A percentile compares a stretch with the other conserved stretches of the same genome.
Conservation (phyloP, 2,329 filamentous ascomycete genomes). For the Dactylellina haptotyla region DNA sequence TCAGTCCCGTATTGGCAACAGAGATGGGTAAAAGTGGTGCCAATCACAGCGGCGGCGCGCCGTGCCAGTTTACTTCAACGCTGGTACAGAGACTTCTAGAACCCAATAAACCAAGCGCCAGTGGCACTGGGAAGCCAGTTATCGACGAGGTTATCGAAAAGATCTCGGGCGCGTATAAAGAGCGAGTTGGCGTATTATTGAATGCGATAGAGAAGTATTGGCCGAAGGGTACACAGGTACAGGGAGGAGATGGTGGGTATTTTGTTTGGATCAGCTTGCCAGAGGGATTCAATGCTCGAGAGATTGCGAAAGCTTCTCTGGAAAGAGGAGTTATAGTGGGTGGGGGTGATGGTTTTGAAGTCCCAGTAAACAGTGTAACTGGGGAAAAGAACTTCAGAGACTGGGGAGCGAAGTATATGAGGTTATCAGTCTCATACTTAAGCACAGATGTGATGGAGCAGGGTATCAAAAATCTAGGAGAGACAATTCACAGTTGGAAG, state of each 20-base stretch:
- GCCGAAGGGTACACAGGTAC: slow-evolving; percentile 70
- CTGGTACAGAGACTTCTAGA: slow-evolving; percentile 67
- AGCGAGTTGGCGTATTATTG: slow-evolving; percentile 68
- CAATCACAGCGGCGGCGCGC: slow-evolving; percentile 69
- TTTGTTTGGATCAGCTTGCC: slow-evolving; percentile 83
- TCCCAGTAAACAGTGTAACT: slow-evolving; percentile 64
- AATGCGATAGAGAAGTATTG: slow-evolving; percentile 70
- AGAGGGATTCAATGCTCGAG: slow-evolving; percentile 64
- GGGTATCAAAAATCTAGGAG: slow-evolving; percentile 54
- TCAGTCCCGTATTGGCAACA: slow-evolving; percentile 71
- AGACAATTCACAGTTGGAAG: slow-evolving; percentile 45
- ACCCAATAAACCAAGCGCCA: slow-evolving; percentile 60
- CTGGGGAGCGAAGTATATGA: slow-evolving; percentile 55
- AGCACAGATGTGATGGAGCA: slow-evolving; percentile 52
- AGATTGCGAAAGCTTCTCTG: slow-evolving; percentile 69
- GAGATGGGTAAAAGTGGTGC: slow-evolving; percentile 66
- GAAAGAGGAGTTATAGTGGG: slow-evolving; percentile 71
- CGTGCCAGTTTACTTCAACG: slow-evolving; percentile 68
- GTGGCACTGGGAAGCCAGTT: slow-evolving; percentile 56
- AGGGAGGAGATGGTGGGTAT: slow-evolving; percentile 73
- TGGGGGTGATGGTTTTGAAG: slow-evolving; percentile 74
- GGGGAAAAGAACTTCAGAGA: slow-evolving; percentile 54
- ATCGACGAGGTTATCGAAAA: slow-evolving; percentile 64
- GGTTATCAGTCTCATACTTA: slow-evolving; percentile 57
- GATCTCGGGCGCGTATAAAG: slow-evolving; percentile 68